Base-by-base conservation (phyloP, 352 stramenopile species). In the Aphanomyces cochlioides region DNA sequence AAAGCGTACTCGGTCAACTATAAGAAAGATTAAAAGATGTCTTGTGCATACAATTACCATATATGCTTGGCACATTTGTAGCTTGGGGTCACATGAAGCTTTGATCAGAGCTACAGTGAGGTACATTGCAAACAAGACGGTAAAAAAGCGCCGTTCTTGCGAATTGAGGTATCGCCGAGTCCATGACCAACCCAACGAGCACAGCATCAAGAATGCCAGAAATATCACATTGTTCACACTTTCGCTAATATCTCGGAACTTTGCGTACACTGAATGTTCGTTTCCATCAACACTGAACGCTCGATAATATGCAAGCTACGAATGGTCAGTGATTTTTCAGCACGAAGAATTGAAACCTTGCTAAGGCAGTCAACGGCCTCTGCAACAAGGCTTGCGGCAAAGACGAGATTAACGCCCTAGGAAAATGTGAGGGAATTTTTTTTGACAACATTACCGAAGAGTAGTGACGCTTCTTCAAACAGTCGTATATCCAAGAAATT, bases 131-230 rank as follows among this genome's bases (percentile, higher is more conserved):
- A 81, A 85, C 7, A 85, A 50, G 3, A 80, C 36, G 1, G 59
- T 37, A 12, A 88, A 67, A 37, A 87, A 72, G 1, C 75, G 75
- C 1, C 47, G 66, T 67, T 91, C 83, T 21, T 78, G 75, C 1
- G 60, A 56, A 17, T 75, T 81, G 6, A 89, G 73, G n/a, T 60
- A 38, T 28, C 83, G 74, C 17, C 83, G 78, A 50, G 78, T 87
- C 41, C 88, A 74, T 5, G 83, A 89, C 83, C 83, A 91, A 0
- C 82, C 82, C 6, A 91, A 76, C n/a, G 83, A 75, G 3, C 85
- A 74, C 40, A 88, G 73, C 54, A 86, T 75, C 36, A 89, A 75
- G 12, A 67, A 74, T 0, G 88, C 61, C 8, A 91, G 72, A 45
- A 67, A 54, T 10, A 76, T 66, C 0, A 79, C 77, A 58, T 47